A percentile compares a stretch with the other conserved stretches of the same genome.
Evolutionary conservation across 352 stramenopile species (phyloP).

Genomic region (Thalassiosira ordinaria): DNA sequence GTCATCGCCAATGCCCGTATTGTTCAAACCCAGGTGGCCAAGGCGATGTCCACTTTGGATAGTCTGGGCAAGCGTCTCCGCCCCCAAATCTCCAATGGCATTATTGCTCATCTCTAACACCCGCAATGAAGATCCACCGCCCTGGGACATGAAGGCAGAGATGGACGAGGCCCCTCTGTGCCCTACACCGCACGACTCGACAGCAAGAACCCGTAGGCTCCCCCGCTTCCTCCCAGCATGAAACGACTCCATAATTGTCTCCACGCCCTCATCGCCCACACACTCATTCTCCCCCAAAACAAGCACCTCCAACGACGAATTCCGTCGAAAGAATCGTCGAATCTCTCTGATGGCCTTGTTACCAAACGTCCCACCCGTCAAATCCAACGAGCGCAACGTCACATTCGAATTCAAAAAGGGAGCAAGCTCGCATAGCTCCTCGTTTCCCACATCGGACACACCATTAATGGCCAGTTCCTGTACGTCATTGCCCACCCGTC

Average conservation of each 20-base stretch:
- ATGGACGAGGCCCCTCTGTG: neutral
- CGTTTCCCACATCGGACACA: slow-evolving; percentile 18
- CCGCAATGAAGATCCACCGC: slow-evolving; percentile 17
- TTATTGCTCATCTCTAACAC: slow-evolving; percentile 44
- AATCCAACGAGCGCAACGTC: slow-evolving; percentile 20
- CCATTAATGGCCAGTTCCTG: slow-evolving; percentile 29
- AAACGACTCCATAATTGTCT: slow-evolving; percentile 2
- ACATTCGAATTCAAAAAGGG: slow-evolving; percentile 20
- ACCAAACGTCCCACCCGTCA: slow-evolving; percentile 31
- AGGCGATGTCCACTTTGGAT: slow-evolving; percentile 14
- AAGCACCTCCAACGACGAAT: slow-evolving; percentile 25
- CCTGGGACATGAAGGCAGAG: slow-evolving; percentile 7
- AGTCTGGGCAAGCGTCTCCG: slow-evolving; percentile 7
- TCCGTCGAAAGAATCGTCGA: slow-evolving; percentile 28
- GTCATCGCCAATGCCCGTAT: slow-evolving; percentile 24
- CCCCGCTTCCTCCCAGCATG: neutral
- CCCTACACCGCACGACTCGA: slow-evolving; percentile 23
- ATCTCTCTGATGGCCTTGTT: neutral
- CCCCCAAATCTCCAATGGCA: slow-evolving; percentile 22
- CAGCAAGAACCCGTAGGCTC: slow-evolving; percentile 12
- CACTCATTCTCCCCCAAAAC: slow-evolving; percentile 34
- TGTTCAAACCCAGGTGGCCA: slow-evolving; percentile 27
- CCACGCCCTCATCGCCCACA: slow-evolving; percentile 27
- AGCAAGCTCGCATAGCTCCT: slow-evolving; percentile 16
- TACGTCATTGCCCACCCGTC: slow-evolving; percentile 6